Evolutionary conservation across 129 eudicot genomes (phyloP), one percentile per base, ranked within the genome.

Genomic region (Logfia minima): DNA sequence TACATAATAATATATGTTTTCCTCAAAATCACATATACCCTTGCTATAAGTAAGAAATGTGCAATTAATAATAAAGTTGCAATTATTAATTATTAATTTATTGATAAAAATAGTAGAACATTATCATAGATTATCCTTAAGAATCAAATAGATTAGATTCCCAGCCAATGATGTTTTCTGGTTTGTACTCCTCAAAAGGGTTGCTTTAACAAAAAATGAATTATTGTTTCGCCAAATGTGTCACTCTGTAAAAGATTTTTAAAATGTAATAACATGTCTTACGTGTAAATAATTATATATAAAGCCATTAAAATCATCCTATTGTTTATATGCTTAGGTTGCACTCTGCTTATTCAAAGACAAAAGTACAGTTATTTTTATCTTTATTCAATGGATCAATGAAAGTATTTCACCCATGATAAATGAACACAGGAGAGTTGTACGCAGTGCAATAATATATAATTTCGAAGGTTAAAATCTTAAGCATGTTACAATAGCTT

Each of bases 351-450:
- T 45, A 45, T 45, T 45, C 4, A 45, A 45, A 13, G 14, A 4
- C 48, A 7, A 39, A 41, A 41, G 11, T 41, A 41, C 48, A 41
- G 1, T 41, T 6, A 35, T 35, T 35, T n/a, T n/a, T n/a, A n/a
- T n/a, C n/a, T 7, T 0, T 11, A 61, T 23, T 61, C 7, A 10
- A 60, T 23, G 34, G 66, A 28, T 0, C 34, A 61, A 61, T 21
- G 66, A 6, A 16, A 66, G 52, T 58, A 72, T 16, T 22, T 7
- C 9, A 60, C 6, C n/a, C 26, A 45, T 31, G 48, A 53, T 67
- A 22, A 80, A 80, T 73, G 83, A 55, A 55, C 26, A 19, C 22
- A 63, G 10, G n/a, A 4, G 22, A 70, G 24, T 66, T 66, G 83
- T 66, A 73, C 18, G n/a, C 8, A 21, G 53, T 56, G 71, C 55